phyloP scores from a whole-genome alignment of 768 basidiomycete genomes.

The Hygrocybe coccinea region DNA sequence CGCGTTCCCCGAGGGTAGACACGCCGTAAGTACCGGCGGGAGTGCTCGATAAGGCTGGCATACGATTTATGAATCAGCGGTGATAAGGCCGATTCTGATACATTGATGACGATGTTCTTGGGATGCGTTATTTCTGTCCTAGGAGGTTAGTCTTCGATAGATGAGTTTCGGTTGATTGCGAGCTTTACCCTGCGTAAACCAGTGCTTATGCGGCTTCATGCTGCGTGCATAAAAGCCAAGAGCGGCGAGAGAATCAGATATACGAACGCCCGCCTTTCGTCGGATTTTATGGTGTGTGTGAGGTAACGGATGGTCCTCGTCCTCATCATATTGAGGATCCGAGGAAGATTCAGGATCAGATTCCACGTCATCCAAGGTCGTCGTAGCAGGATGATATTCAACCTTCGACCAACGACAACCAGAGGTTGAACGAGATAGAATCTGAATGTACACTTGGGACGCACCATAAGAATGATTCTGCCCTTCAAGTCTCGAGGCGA shows the following conservation, averaged over 20 bases:
- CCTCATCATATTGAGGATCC: slow-evolving; percentile 24
- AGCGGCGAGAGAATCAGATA: slow-evolving; percentile 49
- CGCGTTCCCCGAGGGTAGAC: slow-evolving; percentile 58
- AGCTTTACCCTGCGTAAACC: slow-evolving; percentile 40
- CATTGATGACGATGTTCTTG: slow-evolving; percentile 53
- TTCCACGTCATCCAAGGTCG: slow-evolving; percentile 22
- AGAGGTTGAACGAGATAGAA: neutral
- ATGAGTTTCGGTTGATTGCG: neutral
- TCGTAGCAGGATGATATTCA: slow-evolving; percentile 45
- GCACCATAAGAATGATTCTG: slow-evolving; percentile 55
- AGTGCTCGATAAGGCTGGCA: slow-evolving; percentile 38
- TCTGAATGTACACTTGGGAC: slow-evolving; percentile 7
- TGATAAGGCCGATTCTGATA: slow-evolving; percentile 48
- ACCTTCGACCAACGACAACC: slow-evolving; percentile 42
- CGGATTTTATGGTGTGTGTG: slow-evolving; percentile 14
- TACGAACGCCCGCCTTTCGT: slow-evolving; percentile 22
- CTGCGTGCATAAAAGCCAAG: slow-evolving; percentile 59
- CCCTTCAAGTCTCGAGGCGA: slow-evolving; percentile 48
- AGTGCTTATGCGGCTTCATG: slow-evolving; percentile 53
- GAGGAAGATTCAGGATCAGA: slow-evolving; percentile 21
- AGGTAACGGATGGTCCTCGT: slow-evolving; percentile 17
- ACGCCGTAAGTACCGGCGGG: slow-evolving; percentile 44
- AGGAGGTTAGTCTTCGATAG: neutral
- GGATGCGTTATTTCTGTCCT: slow-evolving; percentile 37
- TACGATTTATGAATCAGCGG: slow-evolving; percentile 38